Conservation (phyloP, 1,284 basidiomycete genomes). For the Ustilago curta region DNA sequence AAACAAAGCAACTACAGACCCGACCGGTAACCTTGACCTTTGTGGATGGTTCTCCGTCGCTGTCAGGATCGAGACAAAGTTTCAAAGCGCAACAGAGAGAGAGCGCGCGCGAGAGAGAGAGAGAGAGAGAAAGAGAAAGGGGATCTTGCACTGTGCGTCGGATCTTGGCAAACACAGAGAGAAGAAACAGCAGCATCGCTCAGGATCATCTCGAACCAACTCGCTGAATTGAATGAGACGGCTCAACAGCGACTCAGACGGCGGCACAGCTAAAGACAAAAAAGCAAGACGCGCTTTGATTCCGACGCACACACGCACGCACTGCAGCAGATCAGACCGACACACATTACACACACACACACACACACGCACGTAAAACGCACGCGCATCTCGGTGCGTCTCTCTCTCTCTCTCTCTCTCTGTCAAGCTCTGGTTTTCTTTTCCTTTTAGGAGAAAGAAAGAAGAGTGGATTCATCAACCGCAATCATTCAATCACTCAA, state of each 20-base stretch:
- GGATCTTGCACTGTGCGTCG: conserved; percentile 1
- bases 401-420: background rate
- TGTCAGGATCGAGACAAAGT: no score
- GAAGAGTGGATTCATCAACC: no score
- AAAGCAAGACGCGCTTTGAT: background rate
- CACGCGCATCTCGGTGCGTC: conserved; percentile 1
- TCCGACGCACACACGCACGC: background rate
- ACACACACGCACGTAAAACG: conserved; percentile 2
- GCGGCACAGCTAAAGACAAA: conserved; percentile 1
- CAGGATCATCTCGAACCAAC: no score
- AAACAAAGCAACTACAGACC: no score
- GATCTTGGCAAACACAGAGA: background rate
- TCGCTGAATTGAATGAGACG: background rate
- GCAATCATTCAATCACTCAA: background rate
- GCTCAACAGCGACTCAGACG: background rate
- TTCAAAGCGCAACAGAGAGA: background rate
- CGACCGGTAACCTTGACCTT: no score
- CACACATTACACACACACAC: background rate
- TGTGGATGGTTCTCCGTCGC: no score
- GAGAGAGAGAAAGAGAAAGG: no score
- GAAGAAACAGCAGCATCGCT: background rate
- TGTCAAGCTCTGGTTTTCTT: no score
- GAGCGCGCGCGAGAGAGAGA: no score
- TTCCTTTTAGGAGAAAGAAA: background rate
- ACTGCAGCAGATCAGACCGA: background rate